A percentile compares a stretch with the other conserved stretches of the same genome.
phyloP scores from a whole-genome alignment of 108 stramenopile species.

The Ochromonas danica region DNA sequence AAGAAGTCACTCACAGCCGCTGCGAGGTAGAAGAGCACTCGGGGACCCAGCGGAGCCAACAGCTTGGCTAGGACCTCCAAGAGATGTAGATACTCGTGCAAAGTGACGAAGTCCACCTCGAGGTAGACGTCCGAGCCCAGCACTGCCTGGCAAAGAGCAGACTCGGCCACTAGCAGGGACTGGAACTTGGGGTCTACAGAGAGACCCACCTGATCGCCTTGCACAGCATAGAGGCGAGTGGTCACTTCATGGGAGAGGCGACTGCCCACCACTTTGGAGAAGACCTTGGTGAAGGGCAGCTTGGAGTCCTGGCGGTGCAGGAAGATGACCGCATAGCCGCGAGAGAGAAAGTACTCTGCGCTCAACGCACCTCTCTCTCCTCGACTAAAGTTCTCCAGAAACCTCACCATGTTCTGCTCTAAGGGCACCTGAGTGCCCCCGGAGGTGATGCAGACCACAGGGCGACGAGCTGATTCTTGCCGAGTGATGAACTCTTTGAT shows the following conservation, averaged over 20 bases:
- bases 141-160: too few relatives aligned
- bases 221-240: too few relatives aligned
- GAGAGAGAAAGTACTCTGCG: constrained; percentile 77
- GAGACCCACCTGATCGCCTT: too few relatives aligned
- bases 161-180: too few relatives aligned
- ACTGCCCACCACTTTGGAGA: constrained; percentile 53
- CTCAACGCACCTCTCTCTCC: constrained; percentile 79
- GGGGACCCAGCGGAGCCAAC: constrained; percentile 48
- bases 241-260: constrained; percentile 7
- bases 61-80: constrained; percentile 74
- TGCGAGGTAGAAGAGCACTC: constrained; percentile 73
- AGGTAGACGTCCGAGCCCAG: too few relatives aligned
- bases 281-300: constrained; percentile 69
- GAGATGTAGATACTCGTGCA: constrained; percentile 36
- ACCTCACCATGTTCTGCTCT: constrained; percentile 80
- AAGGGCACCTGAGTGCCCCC: constrained; percentile 73
- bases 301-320: constrained; percentile 67
- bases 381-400: constrained; percentile 90
- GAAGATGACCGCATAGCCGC: constrained; percentile 87
- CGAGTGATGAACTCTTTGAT: neutral
- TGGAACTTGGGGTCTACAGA: too few relatives aligned
- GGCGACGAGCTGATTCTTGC: constrained; percentile 24
- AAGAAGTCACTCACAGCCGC: constrained; percentile 96
- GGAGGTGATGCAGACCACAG: constrained; percentile 77
- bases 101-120: constrained; percentile 19